These are phyloP conservation scores for Capniomyces stellatus DNA, from an alignment of 371 early-diverging fungal genomes.

Conservation along the genomic window DNA sequence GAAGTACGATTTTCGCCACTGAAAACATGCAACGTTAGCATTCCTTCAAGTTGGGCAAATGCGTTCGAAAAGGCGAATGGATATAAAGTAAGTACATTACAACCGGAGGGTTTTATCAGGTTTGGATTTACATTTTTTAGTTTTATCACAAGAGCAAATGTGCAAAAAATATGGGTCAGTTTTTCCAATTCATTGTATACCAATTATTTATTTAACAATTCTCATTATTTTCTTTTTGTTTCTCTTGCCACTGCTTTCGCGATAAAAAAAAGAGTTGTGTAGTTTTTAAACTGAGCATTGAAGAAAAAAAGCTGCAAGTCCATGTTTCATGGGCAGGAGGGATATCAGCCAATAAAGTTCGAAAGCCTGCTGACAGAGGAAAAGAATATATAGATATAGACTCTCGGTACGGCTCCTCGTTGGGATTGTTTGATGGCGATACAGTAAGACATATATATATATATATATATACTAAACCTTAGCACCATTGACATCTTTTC, in stretches of 20 bases:
- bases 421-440: slow-evolving; percentile 14
- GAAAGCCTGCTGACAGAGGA: slow-evolving; percentile 3
- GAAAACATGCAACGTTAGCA: background rate
- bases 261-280: background rate
- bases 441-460: slow-evolving; percentile 1
- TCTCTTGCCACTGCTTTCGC: background rate
- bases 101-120: too few relatives aligned
- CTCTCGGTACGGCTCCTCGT: slow-evolving; percentile 8
- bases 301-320: slow-evolving; percentile 1
- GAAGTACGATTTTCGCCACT: background rate
- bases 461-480: background rate
- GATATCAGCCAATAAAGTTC: slow-evolving; percentile 3
- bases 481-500: background rate
- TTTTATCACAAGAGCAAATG: too few relatives aligned
- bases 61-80: background rate
- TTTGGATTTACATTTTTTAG: background rate
- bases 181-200: background rate
- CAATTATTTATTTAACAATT: background rate
- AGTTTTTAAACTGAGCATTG: background rate
- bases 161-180: too few relatives aligned
- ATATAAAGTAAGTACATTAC: slow-evolving; percentile 1
- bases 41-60: background rate
- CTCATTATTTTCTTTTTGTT: background rate
- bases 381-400: slow-evolving; percentile 18
- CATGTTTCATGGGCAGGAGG: slow-evolving; percentile 25